Percentiles rank a stretch among this genome's conserved stretches.
Conservation (phyloP, 1,284 basidiomycete species). For the Ganoderma leucocontextum region DNA sequence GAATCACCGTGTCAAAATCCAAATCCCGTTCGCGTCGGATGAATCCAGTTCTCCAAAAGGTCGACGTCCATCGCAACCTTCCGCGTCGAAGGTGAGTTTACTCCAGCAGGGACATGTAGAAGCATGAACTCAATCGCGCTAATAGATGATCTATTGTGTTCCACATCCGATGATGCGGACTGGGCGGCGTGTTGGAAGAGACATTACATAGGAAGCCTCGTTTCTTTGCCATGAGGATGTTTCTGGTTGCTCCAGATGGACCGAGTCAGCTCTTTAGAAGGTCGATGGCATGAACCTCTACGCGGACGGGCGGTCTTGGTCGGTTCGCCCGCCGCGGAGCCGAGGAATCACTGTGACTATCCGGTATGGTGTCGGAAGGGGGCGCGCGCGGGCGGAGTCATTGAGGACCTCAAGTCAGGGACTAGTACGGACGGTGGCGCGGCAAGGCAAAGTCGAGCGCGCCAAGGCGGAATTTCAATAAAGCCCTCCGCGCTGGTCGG, state of each 20-base stretch:
- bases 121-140: background rate
- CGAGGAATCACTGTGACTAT: background rate
- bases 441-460: too few species aligned
- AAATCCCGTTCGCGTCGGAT: background rate
- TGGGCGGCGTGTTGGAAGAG: background rate
- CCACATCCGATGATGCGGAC: too few species aligned
- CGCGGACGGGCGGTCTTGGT: background rate
- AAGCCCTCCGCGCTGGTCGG: background rate
- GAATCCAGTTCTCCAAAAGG: too few species aligned
- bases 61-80: too few species aligned
- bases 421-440: too few species aligned
- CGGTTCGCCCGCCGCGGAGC: background rate
- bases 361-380: too few species aligned
- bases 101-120: too few species aligned
- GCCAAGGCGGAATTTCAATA: conserved; percentile 5
- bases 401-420: too few species aligned
- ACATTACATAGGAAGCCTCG: background rate
- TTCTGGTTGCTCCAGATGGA: background rate
- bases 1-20: background rate
- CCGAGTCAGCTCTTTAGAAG: background rate
- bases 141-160: too few species aligned
- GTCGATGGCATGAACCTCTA: background rate
- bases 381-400: too few species aligned
- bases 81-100: background rate
- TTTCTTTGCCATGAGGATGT: background rate